Evolutionary conservation across 208 protist genomes (phyloP).

Genomic region (Leishmania martiniquensis): DNA sequence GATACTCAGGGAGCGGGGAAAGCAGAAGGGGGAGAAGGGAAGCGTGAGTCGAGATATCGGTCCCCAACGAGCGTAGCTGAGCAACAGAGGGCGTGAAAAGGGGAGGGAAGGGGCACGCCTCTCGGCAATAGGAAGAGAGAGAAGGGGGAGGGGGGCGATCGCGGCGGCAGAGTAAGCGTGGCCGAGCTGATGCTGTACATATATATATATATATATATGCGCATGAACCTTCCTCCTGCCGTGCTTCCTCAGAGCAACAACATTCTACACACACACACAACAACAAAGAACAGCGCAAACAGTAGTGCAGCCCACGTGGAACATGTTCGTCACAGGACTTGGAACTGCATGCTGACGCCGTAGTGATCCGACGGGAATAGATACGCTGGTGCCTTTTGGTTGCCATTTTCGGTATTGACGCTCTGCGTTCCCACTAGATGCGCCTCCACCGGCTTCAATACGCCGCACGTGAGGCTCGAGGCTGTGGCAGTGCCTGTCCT

Average conservation of each 20-base stretch:
- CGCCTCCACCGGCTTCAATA: conserved; percentile 63
- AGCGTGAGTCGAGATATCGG: not conserved
- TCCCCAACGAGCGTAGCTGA: not conserved
- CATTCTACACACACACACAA: no score
- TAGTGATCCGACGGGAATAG: conserved; percentile 93
- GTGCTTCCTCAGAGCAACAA: not conserved
- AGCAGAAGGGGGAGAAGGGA: not conserved
- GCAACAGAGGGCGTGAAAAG: not conserved
- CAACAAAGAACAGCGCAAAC: no score
- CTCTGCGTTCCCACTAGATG: conserved; percentile 84
- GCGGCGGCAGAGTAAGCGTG: not conserved
- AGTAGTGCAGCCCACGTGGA: not conserved
- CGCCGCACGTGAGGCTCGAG: not conserved
- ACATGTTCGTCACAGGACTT: conserved; percentile 3
- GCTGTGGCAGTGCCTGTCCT: conserved; percentile 32
- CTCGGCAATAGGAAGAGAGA: no score
- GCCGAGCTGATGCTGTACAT: not conserved
- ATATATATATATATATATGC: no score
- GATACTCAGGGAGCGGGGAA: not conserved
- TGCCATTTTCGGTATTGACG: conserved; percentile 85
- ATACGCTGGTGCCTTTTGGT: conserved; percentile 76
- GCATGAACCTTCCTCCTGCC: not conserved
- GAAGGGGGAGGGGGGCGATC: not conserved
- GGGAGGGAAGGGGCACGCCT: not conserved
- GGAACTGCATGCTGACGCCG: conserved; percentile 81